Conservation (phyloP, 495 filamentous ascomycete genomes). For the Xylaria acuta region DNA sequence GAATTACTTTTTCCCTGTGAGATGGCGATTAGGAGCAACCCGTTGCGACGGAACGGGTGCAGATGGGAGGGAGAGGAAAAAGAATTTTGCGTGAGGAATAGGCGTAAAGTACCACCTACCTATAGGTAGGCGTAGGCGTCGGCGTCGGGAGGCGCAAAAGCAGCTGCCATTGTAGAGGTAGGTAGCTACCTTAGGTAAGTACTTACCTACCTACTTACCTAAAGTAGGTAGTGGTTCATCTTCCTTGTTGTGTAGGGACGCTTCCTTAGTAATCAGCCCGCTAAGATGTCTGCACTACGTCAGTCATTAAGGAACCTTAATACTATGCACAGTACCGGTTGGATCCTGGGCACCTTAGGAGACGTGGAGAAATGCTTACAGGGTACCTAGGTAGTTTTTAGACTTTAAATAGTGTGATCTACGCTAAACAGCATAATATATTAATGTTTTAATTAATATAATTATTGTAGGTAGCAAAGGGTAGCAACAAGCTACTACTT, state of each 20-base stretch:
- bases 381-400: too few relatives aligned
- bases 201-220: too few relatives aligned
- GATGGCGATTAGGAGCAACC: constrained; percentile 8
- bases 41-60: constrained; percentile 24
- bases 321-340: too few relatives aligned
- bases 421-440: too few relatives aligned
- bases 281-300: background rate
- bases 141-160: background rate
- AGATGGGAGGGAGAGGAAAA: constrained; percentile 43
- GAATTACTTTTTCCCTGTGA: constrained; percentile 32
- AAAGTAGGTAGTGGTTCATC: constrained; percentile 2
- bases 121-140: background rate
- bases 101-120: too few relatives aligned
- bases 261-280: background rate
- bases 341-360: background rate
- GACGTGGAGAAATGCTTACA: too few relatives aligned
- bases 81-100: constrained; percentile 39
- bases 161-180: background rate
- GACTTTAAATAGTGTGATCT: too few relatives aligned
- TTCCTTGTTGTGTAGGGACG: background rate
- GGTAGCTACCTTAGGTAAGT: too few relatives aligned
- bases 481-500: too few relatives aligned
- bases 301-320: background rate
- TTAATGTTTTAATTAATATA: too few relatives aligned
- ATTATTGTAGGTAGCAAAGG: too few relatives aligned